A percentile compares a stretch with the other conserved stretches of the same genome.
phyloP scores from a whole-genome alignment of 1,284 basidiomycete genomes.

The Porodaedalea pini region DNA sequence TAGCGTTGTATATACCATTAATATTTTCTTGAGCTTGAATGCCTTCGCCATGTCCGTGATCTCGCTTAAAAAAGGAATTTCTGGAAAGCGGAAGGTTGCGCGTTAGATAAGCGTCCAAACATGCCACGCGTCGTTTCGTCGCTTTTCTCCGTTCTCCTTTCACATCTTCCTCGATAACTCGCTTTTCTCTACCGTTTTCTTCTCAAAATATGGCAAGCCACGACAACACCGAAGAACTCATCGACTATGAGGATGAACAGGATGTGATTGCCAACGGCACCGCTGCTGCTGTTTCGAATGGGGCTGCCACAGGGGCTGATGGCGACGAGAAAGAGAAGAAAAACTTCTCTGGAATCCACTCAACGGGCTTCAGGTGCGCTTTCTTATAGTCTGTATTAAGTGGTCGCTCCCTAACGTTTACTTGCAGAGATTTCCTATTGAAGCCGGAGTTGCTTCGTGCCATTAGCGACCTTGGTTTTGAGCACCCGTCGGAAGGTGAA shows the following conservation, averaged over 20 bases:
- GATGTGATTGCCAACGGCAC: constrained; percentile 71
- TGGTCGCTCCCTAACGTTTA: constrained; percentile 20
- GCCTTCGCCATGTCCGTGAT: no score
- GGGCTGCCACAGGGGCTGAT: constrained; percentile 46
- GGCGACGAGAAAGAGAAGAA: constrained; percentile 89
- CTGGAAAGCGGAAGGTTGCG: no score
- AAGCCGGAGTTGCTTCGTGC: constrained; percentile 97
- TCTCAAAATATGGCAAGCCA: constrained; percentile 31
- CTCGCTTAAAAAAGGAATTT: no score
- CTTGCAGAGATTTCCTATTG: constrained; percentile 85
- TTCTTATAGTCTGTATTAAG: neutral
- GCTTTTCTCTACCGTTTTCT: neutral
- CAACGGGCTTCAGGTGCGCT: constrained; percentile 84
- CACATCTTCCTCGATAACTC: neutral
- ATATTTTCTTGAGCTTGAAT: neutral
- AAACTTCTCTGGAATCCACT: constrained; percentile 96
- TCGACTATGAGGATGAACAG: constrained; percentile 95
- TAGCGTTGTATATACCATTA: no score
- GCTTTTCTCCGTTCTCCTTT: neutral
- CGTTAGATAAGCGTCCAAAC: neutral
- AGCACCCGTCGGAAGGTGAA: constrained; percentile 98
- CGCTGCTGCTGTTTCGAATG: constrained; percentile 45
- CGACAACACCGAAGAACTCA: constrained; percentile 76
- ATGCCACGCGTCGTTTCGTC: neutral
- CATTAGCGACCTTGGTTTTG: constrained; percentile 98